These are phyloP conservation scores for Boletus eberwhitei DNA, from an alignment of 768 basidiomycete species.

Conservation along the genomic window DNA sequence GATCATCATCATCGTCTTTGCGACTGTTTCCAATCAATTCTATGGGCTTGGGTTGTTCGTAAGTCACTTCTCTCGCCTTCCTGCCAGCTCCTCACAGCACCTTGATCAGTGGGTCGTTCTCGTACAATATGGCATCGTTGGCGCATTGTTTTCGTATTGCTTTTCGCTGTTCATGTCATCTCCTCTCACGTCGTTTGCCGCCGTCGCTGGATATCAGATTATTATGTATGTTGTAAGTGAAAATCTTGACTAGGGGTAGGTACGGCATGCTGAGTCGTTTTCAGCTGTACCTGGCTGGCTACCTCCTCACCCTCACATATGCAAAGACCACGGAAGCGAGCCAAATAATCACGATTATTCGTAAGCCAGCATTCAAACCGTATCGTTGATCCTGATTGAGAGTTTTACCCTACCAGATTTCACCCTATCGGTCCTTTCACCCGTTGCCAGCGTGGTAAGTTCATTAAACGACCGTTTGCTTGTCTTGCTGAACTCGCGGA, in stretches of 20 bases:
- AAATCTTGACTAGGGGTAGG: not conserved
- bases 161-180: conserved; percentile 58
- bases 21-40: conserved; percentile 56
- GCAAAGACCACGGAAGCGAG: conserved; percentile 56
- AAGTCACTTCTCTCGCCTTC: conserved; percentile 32
- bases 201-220: conserved; percentile 69
- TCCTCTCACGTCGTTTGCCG: conserved; percentile 70
- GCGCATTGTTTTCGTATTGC: conserved; percentile 67
- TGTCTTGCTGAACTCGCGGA: not conserved
- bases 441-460: conserved; percentile 67
- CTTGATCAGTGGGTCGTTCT: conserved; percentile 61
- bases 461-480: not conserved
- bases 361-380: conserved; percentile 26
- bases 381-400: not conserved
- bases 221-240: conserved; percentile 64
- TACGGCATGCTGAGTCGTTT: not conserved
- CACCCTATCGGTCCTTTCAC: conserved; percentile 62
- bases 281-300: conserved; percentile 62
- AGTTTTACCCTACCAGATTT: conserved; percentile 42
- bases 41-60: conserved; percentile 60
- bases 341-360: conserved; percentile 57
- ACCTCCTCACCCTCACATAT: conserved; percentile 72
- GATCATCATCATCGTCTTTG: conserved; percentile 61
- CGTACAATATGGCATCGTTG: conserved; percentile 66
- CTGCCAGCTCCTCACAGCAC: not conserved